phyloP scores from a whole-genome alignment of 148 eudicot genomes.

The Spergularia bocconei region DNA sequence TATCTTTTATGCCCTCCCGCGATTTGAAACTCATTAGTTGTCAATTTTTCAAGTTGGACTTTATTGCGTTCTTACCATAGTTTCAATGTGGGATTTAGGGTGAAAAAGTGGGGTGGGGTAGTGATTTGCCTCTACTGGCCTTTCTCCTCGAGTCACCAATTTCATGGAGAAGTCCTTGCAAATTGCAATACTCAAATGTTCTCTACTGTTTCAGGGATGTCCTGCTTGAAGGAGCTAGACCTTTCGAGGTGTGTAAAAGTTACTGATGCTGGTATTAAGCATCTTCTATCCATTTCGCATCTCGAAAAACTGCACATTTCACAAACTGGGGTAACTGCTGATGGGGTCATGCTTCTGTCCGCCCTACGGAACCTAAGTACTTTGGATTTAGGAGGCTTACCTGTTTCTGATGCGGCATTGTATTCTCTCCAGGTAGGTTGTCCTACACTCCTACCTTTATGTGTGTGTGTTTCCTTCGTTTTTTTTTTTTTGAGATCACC shows the following conservation, averaged over 20 bases:
- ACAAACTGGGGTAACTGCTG: constrained; percentile 69
- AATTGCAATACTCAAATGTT: not conserved
- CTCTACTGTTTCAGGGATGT: constrained; percentile 46
- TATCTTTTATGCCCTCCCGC: not conserved
- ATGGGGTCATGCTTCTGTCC: constrained; percentile 57
- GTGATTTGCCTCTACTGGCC: not conserved
- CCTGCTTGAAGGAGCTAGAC: constrained; percentile 65
- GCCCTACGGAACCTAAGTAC: constrained; percentile 48
- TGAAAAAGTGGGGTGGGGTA: not conserved
- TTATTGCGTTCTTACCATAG: too few relatives aligned
- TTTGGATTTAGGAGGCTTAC: constrained; percentile 83
- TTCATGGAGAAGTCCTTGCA: constrained; percentile 1
- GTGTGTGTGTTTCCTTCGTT: too few relatives aligned
- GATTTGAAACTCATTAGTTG: not conserved
- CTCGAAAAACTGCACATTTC: constrained; percentile 67
- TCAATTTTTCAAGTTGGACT: too few relatives aligned
- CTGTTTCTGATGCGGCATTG: constrained; percentile 63
- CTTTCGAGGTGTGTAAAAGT: constrained; percentile 79
- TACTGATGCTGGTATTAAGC: constrained; percentile 69
- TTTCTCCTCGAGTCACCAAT: not conserved
- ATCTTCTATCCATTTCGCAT: constrained; percentile 56
- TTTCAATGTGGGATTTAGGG: too few relatives aligned
- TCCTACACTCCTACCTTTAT: not conserved
- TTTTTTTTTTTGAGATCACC: too few relatives aligned
- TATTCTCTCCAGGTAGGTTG: constrained; percentile 58